phyloP scores from a whole-genome alignment of 2,329 filamentous ascomycete species.

The Alternaria gaisen region DNA sequence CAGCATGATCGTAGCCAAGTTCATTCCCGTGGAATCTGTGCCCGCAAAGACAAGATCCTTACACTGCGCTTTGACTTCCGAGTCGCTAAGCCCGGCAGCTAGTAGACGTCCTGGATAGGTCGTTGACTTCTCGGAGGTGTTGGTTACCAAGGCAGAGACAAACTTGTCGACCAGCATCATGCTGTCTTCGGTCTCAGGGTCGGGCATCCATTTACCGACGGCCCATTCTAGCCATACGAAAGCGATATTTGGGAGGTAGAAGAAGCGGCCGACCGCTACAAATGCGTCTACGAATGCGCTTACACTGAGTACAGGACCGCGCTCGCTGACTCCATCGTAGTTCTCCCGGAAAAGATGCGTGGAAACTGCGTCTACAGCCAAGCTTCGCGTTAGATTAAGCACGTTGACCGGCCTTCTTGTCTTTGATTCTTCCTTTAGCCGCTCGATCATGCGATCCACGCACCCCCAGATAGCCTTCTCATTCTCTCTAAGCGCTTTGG shows the following conservation, averaged over 20 bases:
- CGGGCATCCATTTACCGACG: conserved; percentile 47
- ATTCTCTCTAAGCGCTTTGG: conserved; percentile 54
- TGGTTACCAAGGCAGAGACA: conserved; percentile 52
- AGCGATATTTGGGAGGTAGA: conserved; percentile 58
- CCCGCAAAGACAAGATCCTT: conserved; percentile 58
- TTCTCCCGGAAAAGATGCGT: conserved; percentile 62
- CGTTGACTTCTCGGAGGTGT: conserved; percentile 42
- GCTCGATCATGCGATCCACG: conserved; percentile 54
- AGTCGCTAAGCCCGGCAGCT: conserved; percentile 52
- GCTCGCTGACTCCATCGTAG: conserved; percentile 60
- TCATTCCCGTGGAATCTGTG: conserved; percentile 42
- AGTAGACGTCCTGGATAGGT: conserved; percentile 62
- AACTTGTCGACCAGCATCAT: conserved; percentile 56
- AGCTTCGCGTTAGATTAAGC: conserved; percentile 58
- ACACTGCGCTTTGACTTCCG: conserved; percentile 60
- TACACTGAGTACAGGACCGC: conserved; percentile 45
- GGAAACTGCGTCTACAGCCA: conserved; percentile 65
- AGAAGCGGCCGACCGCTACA: conserved; percentile 64
- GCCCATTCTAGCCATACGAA: conserved; percentile 54
- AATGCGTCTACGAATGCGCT: conserved; percentile 64
- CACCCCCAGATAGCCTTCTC: conserved; percentile 53
- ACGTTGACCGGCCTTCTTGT: conserved; percentile 55
- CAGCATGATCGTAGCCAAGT: conserved; percentile 35
- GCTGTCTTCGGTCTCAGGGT: conserved; percentile 45
- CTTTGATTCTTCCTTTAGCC: conserved; percentile 48